These are phyloP conservation scores for Tetrahymena elliotti DNA, from an alignment of 73 alveolate genomes.

Conservation along the genomic window DNA sequence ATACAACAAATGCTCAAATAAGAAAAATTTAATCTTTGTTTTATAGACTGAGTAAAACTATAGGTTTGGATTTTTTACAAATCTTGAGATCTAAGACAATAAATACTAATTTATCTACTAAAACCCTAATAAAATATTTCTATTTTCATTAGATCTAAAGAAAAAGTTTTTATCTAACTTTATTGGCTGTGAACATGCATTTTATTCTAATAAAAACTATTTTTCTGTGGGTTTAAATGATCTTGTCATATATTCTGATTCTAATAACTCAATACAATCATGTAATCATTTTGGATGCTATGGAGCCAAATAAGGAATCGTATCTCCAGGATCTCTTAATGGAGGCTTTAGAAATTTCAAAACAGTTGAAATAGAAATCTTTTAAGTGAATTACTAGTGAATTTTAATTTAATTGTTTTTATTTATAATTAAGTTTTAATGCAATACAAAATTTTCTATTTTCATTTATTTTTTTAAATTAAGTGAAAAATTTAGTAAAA, in stretches of 20 bases:
- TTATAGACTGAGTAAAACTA: background rate
- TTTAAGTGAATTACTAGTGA: background rate
- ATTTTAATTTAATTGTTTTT: too few species aligned
- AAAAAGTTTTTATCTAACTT: background rate
- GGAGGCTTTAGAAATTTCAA: background rate
- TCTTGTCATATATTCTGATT: background rate
- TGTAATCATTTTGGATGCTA: background rate
- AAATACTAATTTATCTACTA: background rate
- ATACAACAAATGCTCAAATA: background rate
- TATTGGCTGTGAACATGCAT: background rate
- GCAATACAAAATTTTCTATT: too few species aligned
- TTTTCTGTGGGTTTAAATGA: background rate
- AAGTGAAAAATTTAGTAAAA: too few species aligned
- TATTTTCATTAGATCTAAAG: background rate
- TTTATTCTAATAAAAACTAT: background rate
- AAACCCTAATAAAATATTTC: background rate
- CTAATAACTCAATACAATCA: background rate
- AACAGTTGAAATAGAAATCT: background rate
- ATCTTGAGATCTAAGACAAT: background rate
- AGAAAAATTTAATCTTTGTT: too few species aligned
- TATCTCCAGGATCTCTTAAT: background rate
- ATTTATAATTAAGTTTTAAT: too few species aligned
- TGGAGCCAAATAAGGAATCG: background rate
- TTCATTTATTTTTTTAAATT: too few species aligned
- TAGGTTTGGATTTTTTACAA: background rate